Base-by-base conservation (phyloP, 345 rosid species). In the Melaleuca alternifolia region DNA sequence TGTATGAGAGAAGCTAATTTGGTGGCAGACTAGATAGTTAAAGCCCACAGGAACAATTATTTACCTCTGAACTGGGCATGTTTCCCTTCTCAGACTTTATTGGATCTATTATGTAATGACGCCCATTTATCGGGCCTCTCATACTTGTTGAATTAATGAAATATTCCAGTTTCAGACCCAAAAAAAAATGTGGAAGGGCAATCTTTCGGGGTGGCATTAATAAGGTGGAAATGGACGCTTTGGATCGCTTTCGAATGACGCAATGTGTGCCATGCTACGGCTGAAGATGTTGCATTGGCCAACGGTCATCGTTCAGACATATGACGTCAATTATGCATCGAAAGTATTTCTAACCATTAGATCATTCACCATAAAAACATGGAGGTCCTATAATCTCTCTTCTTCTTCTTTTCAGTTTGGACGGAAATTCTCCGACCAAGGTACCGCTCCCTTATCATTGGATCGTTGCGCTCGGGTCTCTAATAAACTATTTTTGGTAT, bases 401-500 rank as follows among this genome's bases (percentile, higher is more conserved):
- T 10, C 6, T 23, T 23, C 24, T 23, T 26, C 24, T 24, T 56
- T 57, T 9, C 62, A 57, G 11, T 11, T 24, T 57, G 10, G 21
- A 28, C 6, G 1, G 0, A 7, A 16, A 30, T 10, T 65, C 10
- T 30, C 0, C 1, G 18, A 41, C 41, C 41, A 41, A 65, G 7
- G 24, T 4, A 16, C 4, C 3, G 8, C 16, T 54, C 11, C 8
- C 7, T 54, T 21, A 1, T 7, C 24, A 3, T 8, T 1, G 11
- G 4, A 54, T 20, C 8, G 21, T 54, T 2, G 24, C 6, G 0
- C 11, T 62, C 6, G 0, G 0, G 23, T 65, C 3, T 53, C 33
- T 0, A 2, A 1, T 14, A 5, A 14, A 62, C 1, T 15, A 62
- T 62, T 15, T 62, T 30, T n/a, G 0, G 1, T 62, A 9, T 15